A percentile compares a stretch with the other conserved stretches of the same genome.
Conservation (phyloP, 805 yeast genomes). For the Candida coquimbonensis region DNA sequence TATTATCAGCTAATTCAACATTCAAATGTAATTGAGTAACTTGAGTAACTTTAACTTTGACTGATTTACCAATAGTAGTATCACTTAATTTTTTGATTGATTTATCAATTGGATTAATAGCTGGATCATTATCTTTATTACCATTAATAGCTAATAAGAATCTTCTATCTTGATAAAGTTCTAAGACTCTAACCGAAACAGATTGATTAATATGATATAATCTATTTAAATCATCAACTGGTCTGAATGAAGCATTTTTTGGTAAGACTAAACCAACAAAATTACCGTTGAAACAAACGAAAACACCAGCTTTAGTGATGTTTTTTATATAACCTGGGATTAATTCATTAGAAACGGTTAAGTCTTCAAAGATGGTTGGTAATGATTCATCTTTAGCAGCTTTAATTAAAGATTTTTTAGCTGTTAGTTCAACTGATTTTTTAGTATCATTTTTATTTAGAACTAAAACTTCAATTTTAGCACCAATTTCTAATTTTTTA, state of each 20-base stretch:
- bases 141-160: constrained; percentile 59
- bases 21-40: constrained; percentile 69
- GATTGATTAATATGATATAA: constrained; percentile 63
- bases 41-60: constrained; percentile 53
- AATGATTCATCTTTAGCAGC: constrained; percentile 49
- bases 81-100: constrained; percentile 43
- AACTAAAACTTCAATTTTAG: constrained; percentile 49
- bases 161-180: constrained; percentile 63
- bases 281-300: constrained; percentile 72
- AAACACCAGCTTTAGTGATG: constrained; percentile 73
- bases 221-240: constrained; percentile 44
- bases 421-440: constrained; percentile 53
- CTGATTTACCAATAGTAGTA: constrained; percentile 49
- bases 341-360: constrained; percentile 38
- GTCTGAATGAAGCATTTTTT: constrained; percentile 54
- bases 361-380: constrained; percentile 56
- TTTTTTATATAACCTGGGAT: constrained; percentile 74
- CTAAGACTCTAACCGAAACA: constrained; percentile 57
- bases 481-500: constrained; percentile 60
- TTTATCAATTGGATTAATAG: constrained; percentile 55
- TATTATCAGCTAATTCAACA: constrained; percentile 68
- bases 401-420: constrained; percentile 58
- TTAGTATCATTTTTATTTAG: constrained; percentile 60
- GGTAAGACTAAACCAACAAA: constrained; percentile 81
- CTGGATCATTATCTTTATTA: constrained; percentile 21